phyloP scores from a whole-genome alignment of 1,284 basidiomycete genomes.

The Tilletiopsis washingtonensis region DNA sequence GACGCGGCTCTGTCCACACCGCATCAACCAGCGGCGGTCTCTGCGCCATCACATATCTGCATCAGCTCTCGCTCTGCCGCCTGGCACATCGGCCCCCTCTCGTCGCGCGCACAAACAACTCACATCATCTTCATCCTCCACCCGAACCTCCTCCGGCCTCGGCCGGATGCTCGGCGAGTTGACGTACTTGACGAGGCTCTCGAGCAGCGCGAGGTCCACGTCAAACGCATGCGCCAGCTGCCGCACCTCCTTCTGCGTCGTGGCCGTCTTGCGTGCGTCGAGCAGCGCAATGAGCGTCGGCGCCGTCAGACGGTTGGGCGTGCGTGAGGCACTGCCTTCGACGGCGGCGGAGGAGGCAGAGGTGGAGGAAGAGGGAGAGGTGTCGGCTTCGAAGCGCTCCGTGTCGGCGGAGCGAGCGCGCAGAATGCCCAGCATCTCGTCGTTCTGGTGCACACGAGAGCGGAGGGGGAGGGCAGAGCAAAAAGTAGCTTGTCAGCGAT shows the following conservation, averaged over 20 bases:
- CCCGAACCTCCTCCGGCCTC: not conserved
- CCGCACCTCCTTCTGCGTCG: not conserved
- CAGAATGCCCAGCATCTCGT: constrained; percentile 6
- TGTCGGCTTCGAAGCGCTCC: not conserved
- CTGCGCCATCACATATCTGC: too few species aligned
- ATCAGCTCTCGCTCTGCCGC: too few species aligned
- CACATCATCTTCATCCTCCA: not conserved
- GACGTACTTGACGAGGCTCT: constrained; percentile 1
- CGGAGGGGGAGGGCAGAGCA: not conserved
- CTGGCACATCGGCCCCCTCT: too few species aligned
- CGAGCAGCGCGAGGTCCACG: not conserved
- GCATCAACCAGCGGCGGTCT: not conserved
- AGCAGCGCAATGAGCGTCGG: not conserved
- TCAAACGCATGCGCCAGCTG: constrained; percentile 1
- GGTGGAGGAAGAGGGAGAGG: not conserved
- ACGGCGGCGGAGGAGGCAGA: not conserved
- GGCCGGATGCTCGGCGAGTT: not conserved
- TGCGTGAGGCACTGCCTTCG: not conserved
- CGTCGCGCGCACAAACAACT: too few species aligned
- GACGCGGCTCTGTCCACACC: constrained; percentile 4
- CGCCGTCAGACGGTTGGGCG: not conserved
- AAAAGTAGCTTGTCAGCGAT: not conserved
- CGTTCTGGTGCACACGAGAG: not conserved
- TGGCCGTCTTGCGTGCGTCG: constrained; percentile 1
- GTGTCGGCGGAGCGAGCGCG: not conserved